phyloP scores from a whole-genome alignment of 2,329 filamentous ascomycete genomes.

The Beauveria australis region DNA sequence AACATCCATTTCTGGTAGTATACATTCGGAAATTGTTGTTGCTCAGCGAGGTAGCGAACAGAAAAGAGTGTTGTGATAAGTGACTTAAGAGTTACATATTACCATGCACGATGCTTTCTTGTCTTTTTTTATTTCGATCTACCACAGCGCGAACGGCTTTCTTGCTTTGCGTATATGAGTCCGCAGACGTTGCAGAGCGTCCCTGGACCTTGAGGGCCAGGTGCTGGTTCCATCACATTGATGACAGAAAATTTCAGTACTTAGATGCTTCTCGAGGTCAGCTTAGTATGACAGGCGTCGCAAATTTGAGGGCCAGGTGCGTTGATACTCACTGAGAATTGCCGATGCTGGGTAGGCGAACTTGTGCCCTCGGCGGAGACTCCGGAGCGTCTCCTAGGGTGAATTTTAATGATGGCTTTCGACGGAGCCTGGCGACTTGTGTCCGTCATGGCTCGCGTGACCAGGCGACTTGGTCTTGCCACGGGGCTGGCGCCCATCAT shows the following conservation, averaged over 20 bases:
- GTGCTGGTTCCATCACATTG: constrained; percentile 4
- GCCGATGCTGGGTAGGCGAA: not conserved
- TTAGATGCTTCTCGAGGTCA: not conserved
- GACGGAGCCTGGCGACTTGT: not conserved
- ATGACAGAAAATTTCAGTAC: constrained; percentile 10
- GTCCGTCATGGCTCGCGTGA: not conserved
- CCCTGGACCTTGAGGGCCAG: constrained; percentile 7
- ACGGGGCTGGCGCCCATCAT: not conserved
- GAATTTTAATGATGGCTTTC: not conserved
- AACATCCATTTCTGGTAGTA: too few species aligned
- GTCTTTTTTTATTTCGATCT: not conserved
- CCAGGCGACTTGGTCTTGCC: not conserved
- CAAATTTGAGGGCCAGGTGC: too few species aligned
- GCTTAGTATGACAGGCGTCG: not conserved
- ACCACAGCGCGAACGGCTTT: constrained; percentile 1
- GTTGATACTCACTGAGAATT: not conserved
- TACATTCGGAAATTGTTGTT: too few species aligned
- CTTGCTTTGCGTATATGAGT: constrained; percentile 11
- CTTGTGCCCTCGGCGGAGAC: not conserved
- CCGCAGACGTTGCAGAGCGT: constrained; percentile 14
- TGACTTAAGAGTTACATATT: too few species aligned
- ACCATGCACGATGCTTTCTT: not conserved
- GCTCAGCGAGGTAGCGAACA: too few species aligned
- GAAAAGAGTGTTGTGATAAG: too few species aligned
- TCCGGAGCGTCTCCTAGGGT: not conserved